A percentile compares a stretch with the other conserved stretches of the same genome.
Conservation (phyloP, 331 rosid genomes). For the Acacia pycnantha region DNA sequence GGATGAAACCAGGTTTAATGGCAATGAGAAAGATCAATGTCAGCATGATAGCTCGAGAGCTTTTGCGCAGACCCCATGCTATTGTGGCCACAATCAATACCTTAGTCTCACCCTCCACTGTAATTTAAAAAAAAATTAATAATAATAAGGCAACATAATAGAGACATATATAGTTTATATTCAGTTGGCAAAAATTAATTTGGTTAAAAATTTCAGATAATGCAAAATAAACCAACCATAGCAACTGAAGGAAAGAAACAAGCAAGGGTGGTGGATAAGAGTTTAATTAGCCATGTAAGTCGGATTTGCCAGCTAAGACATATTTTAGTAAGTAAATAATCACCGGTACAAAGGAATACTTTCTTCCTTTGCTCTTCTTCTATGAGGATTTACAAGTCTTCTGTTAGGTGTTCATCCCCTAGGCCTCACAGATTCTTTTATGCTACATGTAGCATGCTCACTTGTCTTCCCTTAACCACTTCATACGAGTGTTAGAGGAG, state of each 20-base stretch:
- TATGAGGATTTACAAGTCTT: background rate
- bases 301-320: background rate
- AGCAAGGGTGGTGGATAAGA: background rate
- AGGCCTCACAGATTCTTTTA: background rate
- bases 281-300: background rate
- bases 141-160: constrained; percentile 17
- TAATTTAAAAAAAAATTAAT: background rate
- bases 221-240: background rate
- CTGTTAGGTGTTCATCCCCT: background rate
- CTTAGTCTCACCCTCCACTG: constrained; percentile 89
- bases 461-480: constrained; percentile 5
- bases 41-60: constrained; percentile 87
- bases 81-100: constrained; percentile 94
- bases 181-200: background rate
- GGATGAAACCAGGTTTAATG: constrained; percentile 93
- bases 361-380: background rate
- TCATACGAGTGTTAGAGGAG: background rate
- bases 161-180: background rate
- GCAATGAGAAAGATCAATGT: constrained; percentile 87
- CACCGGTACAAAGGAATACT: background rate
- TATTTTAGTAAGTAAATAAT: constrained; percentile 5
- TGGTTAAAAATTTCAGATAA: background rate
- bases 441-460: background rate
- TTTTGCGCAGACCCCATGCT: constrained; percentile 93
- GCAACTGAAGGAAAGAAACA: background rate